Percentiles rank a stretch among this genome's conserved stretches.
Evolutionary conservation across 495 filamentous ascomycete genomes (phyloP).

Genomic region (Neurospora tetrasperma): DNA sequence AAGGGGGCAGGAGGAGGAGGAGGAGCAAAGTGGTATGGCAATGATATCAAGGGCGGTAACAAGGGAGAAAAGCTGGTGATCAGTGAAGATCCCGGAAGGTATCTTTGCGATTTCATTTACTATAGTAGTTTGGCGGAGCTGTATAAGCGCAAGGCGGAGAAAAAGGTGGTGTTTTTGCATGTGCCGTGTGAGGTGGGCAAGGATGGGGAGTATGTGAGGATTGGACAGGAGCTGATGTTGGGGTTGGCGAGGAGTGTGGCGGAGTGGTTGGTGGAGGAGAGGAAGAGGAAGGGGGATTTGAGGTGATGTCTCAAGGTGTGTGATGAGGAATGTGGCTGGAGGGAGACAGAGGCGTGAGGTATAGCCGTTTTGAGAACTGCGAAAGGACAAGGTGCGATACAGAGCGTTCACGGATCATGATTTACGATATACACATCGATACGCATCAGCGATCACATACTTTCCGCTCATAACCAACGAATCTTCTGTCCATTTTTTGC

Average conservation of each 20-base stretch:
- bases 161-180: conserved; percentile 66
- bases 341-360: no score
- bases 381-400: not conserved
- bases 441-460: not conserved
- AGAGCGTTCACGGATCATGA: not conserved
- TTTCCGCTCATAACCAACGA: no score
- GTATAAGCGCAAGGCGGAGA: conserved; percentile 36
- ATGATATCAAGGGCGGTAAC: not conserved
- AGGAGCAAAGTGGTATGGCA: not conserved
- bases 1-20: conserved; percentile 7
- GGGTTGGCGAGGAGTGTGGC: conserved; percentile 60
- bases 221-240: conserved; percentile 53
- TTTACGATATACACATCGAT: not conserved
- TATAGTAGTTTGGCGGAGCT: conserved; percentile 59
- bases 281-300: not conserved
- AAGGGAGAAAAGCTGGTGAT: not conserved
- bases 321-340: no score
- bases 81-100: conserved; percentile 61
- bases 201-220: conserved; percentile 42
- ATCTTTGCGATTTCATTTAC: conserved; percentile 81
- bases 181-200: conserved; percentile 48
- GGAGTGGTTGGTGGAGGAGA: conserved; percentile 15
- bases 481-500: no score
- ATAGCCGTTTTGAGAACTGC: no score
- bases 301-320: no score